These are phyloP conservation scores for Lasiosphaeriaceae sp. DNA, from an alignment of 495 filamentous ascomycete genomes.

Conservation along the genomic window DNA sequence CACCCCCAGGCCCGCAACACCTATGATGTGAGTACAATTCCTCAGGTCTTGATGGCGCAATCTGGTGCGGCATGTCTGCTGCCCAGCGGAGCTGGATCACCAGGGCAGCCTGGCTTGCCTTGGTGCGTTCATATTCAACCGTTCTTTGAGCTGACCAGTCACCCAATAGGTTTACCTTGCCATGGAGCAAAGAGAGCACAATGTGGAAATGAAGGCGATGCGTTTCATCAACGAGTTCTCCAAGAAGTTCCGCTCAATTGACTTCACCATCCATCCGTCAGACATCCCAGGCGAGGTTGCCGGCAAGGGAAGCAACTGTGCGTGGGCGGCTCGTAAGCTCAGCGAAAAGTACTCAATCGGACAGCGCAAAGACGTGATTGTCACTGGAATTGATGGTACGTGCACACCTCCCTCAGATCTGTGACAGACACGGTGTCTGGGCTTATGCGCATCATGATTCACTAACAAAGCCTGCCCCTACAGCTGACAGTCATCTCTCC, in stretches of 20 bases:
- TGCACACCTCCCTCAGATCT: slow-evolving; percentile 2
- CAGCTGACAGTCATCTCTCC: slow-evolving; percentile 66
- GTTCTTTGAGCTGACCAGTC: slow-evolving; percentile 12
- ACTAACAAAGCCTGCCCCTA: slow-evolving; percentile 25
- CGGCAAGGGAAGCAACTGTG: slow-evolving; percentile 66
- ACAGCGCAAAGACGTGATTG: slow-evolving; percentile 55
- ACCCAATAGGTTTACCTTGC: slow-evolving; percentile 59
- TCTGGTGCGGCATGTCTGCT: no score
- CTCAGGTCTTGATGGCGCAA: not conserved
- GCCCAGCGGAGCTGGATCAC: no score
- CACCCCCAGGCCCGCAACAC: slow-evolving; percentile 58
- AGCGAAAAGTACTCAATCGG: slow-evolving; percentile 50
- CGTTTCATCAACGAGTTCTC: slow-evolving; percentile 51
- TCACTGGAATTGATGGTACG: slow-evolving; percentile 68
- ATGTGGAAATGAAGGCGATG: slow-evolving; percentile 50
- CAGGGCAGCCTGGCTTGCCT: no score
- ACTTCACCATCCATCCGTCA: slow-evolving; percentile 57
- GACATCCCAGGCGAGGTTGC: slow-evolving; percentile 60
- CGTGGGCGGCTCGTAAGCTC: slow-evolving; percentile 60
- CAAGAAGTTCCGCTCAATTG: slow-evolving; percentile 57
- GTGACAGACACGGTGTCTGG: not conserved
- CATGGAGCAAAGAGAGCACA: slow-evolving; percentile 62
- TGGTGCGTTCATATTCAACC: not conserved
- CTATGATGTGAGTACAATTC: slow-evolving; percentile 57
- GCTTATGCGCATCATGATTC: slow-evolving; percentile 20